Base-by-base conservation (phyloP, 257 asterid genomes). In the Cinchona pubescens region DNA sequence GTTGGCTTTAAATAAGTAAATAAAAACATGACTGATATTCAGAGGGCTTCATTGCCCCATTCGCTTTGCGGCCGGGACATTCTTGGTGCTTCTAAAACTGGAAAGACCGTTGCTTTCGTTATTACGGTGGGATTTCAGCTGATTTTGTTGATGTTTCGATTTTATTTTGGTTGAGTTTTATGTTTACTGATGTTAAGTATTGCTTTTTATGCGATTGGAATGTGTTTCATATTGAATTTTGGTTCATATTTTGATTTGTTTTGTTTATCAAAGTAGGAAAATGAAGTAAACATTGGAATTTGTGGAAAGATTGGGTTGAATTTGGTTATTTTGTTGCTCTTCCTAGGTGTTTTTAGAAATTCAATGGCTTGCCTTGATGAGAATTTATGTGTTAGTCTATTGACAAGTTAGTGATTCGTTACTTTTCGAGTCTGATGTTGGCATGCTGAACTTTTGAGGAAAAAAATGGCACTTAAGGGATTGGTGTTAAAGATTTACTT, bases 21-120 rank as follows among this genome's bases (percentile, higher is more conserved):
- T 66, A 70, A 69, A 5, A 84, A 82, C 14, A 91, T 95, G 99
- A 92, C 98, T 45, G 97, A 90, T 51, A 88, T 95, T 65, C 99
- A 95, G 85, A 86, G 98, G 83, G 98, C 99, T 68, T 90, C 98
- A 7, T 79, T 95, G 27, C 98, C 98, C 5, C 99, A 95, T 51
- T 86, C 98, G 2, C 92, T 95, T 59, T 95, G 90, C 71, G 98
- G 96, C 23, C 88, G 96, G 21, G 97, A 95, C 75, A 87, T 95
- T 43, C 93, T 95, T 34, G 99, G 99, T 5, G 99, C 99, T 27
- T 98, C 99, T 1, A 92, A 95, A 84, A 95, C 97, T 38, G 99
- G 99, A 0, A 95, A 95, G 86, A 92, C 99, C 0, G 70, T 95
- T 66, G 99, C 99, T 66, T 92, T 95, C 69, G 74, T 92, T 74